Conservation (phyloP, 768 basidiomycete species). For the Rubroboletus pulcherrimus region DNA sequence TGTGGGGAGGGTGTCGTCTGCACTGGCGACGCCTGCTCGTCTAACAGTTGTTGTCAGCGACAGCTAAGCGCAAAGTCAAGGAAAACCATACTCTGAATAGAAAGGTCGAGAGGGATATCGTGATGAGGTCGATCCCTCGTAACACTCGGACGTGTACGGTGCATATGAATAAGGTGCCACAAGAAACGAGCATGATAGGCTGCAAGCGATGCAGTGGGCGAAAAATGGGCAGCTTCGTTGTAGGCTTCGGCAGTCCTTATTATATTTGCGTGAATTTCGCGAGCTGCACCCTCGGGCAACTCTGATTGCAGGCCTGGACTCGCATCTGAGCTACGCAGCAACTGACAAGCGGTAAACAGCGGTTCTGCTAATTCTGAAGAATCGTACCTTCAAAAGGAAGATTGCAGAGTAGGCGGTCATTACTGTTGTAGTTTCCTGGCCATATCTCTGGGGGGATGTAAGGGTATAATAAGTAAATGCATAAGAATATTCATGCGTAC, state of each 20-base stretch:
- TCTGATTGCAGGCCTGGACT: slow-evolving; percentile 54
- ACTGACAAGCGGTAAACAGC: slow-evolving; percentile 37
- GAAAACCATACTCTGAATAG: slow-evolving; percentile 45
- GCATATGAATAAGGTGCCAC: slow-evolving; percentile 61
- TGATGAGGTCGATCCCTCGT: slow-evolving; percentile 36
- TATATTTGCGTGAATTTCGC: slow-evolving; percentile 65
- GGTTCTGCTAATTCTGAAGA: slow-evolving; percentile 2
- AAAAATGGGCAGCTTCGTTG: slow-evolving; percentile 61
- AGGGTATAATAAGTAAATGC: not conserved
- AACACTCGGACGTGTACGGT: slow-evolving; percentile 46
- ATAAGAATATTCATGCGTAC: slow-evolving; percentile 46
- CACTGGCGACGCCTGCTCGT: slow-evolving; percentile 17
- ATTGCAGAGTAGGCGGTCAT: slow-evolving; percentile 88
- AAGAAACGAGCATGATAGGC: slow-evolving; percentile 79
- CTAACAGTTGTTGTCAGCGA: slow-evolving; percentile 16
- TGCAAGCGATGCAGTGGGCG: slow-evolving; percentile 60
- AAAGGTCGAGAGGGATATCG: slow-evolving; percentile 50
- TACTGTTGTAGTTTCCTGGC: slow-evolving; percentile 78
- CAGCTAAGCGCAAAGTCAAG: not conserved
- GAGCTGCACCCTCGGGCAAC: slow-evolving; percentile 55
- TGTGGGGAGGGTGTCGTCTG: slow-evolving; percentile 26
- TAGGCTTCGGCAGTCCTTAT: slow-evolving; percentile 74
- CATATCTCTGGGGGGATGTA: slow-evolving; percentile 56
- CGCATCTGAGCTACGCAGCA: slow-evolving; percentile 63
- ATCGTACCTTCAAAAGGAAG: slow-evolving; percentile 64